A percentile compares a stretch with the other conserved stretches of the same genome.
Evolutionary conservation across 108 stramenopile species (phyloP).

Genomic region (Cyclotella choctawhatcheeana): DNA sequence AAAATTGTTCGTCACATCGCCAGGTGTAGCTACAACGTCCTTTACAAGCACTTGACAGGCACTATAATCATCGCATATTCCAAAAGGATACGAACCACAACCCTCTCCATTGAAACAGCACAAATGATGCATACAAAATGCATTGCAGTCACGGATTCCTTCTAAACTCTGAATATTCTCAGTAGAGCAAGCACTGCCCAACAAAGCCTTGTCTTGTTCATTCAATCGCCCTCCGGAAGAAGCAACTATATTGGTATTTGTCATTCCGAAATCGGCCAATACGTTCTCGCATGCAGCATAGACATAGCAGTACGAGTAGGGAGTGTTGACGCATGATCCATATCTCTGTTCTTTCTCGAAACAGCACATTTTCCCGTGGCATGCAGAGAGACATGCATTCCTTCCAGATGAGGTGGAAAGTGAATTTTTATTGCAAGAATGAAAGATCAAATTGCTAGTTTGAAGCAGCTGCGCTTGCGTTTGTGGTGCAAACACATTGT

Average conservation of each 20-base stretch:
- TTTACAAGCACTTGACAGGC: conserved; percentile 24
- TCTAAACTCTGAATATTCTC: conserved; percentile 30
- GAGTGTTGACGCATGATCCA: conserved; percentile 22
- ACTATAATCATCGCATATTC: conserved; percentile 33
- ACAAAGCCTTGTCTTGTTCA: conserved; percentile 14
- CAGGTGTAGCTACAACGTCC: neutral
- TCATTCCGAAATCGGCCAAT: conserved; percentile 30
- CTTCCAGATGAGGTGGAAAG: conserved; percentile 6
- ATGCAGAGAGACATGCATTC: conserved; percentile 15
- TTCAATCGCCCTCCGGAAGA: conserved; percentile 10
- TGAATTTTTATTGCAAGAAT: conserved; percentile 31
- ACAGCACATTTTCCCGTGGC: conserved; percentile 38
- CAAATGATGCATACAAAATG: conserved; percentile 44
- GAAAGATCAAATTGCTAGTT: conserved; percentile 22
- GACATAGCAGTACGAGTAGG: conserved; percentile 35
- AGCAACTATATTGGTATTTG: neutral
- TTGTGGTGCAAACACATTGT: neutral
- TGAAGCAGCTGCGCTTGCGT: conserved; percentile 14
- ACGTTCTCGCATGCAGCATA: conserved; percentile 43
- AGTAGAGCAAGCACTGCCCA: conserved; percentile 13
- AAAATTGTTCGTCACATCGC: conserved; percentile 5
- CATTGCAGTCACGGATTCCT: conserved; percentile 37
- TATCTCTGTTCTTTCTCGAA: conserved; percentile 32
- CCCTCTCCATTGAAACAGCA: conserved; percentile 34
- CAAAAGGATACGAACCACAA: conserved; percentile 4